phyloP scores from a whole-genome alignment of 345 rosid genomes.

The Syzygium grande region DNA sequence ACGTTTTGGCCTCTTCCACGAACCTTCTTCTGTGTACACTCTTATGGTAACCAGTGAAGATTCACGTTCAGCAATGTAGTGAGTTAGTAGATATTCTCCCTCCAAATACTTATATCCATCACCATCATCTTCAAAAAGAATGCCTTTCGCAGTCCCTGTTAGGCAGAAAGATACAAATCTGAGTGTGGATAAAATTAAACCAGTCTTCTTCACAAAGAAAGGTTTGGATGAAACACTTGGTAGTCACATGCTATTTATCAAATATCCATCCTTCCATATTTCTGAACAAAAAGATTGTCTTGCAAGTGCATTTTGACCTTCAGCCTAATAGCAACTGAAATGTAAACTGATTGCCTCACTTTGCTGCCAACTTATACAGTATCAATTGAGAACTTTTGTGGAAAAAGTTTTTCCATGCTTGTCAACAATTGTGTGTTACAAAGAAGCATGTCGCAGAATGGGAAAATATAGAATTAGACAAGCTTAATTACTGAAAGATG shows the following conservation, averaged over 20 bases:
- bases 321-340: not conserved
- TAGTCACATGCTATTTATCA: not conserved
- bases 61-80: conserved; percentile 54
- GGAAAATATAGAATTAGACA: not conserved
- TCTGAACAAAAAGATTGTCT: not conserved
- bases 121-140: conserved; percentile 80
- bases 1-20: conserved; percentile 78
- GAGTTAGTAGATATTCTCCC: conserved; percentile 55
- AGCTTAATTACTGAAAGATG: not conserved
- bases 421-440: not conserved
- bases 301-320: not conserved
- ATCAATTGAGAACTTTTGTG: not conserved
- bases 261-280: not conserved
- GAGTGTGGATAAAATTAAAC: not conserved
- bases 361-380: not conserved
- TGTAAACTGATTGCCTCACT: not conserved
- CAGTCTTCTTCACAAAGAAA: not conserved
- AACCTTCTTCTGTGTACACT: conserved; percentile 60
- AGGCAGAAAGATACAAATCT: not conserved
- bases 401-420: not conserved
- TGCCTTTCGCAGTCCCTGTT: conserved; percentile 66
- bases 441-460: not conserved
- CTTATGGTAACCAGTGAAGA: conserved; percentile 53
- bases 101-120: conserved; percentile 75
- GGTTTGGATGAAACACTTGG: not conserved